A percentile compares a stretch with the other conserved stretches of the same genome.
These are phyloP conservation scores for Cercis canadensis DNA, from an alignment of 306 rosid species.

Conservation along the genomic window DNA sequence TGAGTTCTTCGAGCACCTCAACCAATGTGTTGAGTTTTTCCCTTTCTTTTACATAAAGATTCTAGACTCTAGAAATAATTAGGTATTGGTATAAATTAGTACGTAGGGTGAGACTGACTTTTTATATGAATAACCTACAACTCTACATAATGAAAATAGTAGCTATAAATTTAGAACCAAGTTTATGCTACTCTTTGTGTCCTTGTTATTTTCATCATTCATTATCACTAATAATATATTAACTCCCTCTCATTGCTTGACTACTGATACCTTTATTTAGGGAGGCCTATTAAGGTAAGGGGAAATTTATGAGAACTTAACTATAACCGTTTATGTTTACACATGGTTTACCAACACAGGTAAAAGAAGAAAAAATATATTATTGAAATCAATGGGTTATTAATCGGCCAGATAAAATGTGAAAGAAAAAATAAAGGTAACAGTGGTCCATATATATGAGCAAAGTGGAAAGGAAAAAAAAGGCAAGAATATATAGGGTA, in stretches of 20 bases:
- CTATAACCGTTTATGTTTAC: too few relatives aligned
- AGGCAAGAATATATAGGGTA: conserved; percentile 64
- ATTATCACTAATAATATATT: conserved; percentile 7
- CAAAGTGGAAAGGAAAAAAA: conserved; percentile 35
- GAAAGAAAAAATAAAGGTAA: conserved; percentile 14
- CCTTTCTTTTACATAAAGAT: background rate
- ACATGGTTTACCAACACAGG: conserved; percentile 2
- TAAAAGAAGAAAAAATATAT: conserved; percentile 25
- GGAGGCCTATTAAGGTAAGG: background rate
- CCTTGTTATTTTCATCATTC: conserved; percentile 11
- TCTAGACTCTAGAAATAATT: conserved; percentile 10
- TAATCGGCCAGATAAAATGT: conserved; percentile 22
- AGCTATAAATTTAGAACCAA: conserved; percentile 33
- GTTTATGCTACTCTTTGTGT: conserved; percentile 35
- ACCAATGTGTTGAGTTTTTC: conserved; percentile 1
- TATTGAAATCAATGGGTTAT: conserved; percentile 22
- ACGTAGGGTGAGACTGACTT: conserved; percentile 36
- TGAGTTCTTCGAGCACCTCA: conserved; percentile 39
- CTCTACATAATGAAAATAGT: conserved; percentile 4
- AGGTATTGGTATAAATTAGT: conserved; percentile 37
- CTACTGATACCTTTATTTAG: conserved; percentile 14
- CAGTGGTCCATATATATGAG: conserved; percentile 52
- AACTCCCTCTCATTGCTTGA: background rate
- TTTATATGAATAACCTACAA: conserved; percentile 30
- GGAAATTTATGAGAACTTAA: background rate